Conservation (phyloP, 148 eudicot species). For the Cornus kousa region DNA sequence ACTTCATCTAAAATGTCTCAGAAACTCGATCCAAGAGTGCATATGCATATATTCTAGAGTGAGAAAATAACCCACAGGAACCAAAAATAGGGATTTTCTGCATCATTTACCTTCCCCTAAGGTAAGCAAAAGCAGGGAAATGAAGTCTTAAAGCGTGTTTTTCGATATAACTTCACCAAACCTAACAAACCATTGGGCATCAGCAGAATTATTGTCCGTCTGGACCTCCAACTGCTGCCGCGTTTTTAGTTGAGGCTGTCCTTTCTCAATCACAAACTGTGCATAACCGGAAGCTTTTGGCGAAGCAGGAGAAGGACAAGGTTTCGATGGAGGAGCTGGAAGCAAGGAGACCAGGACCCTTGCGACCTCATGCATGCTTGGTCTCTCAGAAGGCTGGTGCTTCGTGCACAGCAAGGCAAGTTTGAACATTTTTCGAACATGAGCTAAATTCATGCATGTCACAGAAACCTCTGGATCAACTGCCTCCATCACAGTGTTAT, state of each 20-base stretch:
- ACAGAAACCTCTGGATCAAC: constrained; percentile 64
- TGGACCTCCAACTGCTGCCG: constrained; percentile 11
- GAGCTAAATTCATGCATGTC: constrained; percentile 47
- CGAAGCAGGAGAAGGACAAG: constrained; percentile 16
- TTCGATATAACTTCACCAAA: constrained; percentile 55
- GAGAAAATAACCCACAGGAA: too few species aligned
- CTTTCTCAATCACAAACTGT: constrained; percentile 32
- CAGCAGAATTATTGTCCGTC: constrained; percentile 43
- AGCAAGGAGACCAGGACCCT: constrained; percentile 47
- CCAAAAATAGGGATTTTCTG: too few species aligned
- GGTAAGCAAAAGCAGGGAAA: neutral
- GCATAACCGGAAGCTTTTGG: constrained; percentile 38
- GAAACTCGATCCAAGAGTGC: too few species aligned
- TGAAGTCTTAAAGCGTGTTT: constrained; percentile 21
- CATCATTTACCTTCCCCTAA: too few species aligned
- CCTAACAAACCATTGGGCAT: constrained; percentile 56
- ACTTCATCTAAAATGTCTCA: too few species aligned
- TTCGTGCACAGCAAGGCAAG: constrained; percentile 67
- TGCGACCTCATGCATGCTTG: constrained; percentile 66
- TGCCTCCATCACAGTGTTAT: constrained; percentile 64
- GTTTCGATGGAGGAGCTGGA: constrained; percentile 38
- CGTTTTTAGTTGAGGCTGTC: constrained; percentile 14
- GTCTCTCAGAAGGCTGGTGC: constrained; percentile 53
- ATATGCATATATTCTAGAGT: too few species aligned
- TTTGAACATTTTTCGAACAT: constrained; percentile 51